Evolutionary conservation across 2,329 filamentous ascomycete genomes (phyloP).

Genomic region (Aspergillus hortae): DNA sequence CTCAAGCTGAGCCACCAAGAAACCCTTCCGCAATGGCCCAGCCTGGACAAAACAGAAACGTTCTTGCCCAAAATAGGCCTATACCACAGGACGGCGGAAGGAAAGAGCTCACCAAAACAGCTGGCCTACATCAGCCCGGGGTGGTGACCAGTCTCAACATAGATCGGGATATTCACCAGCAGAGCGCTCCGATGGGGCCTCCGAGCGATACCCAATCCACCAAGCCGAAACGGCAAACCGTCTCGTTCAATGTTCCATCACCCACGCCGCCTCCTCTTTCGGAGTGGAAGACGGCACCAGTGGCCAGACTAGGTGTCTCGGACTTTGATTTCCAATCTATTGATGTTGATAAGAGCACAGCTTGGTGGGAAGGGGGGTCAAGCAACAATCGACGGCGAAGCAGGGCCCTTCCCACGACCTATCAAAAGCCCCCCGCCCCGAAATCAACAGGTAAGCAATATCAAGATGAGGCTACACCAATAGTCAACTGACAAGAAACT

Average conservation of each 20-base stretch:
- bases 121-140: neutral
- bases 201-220: conserved; percentile 15
- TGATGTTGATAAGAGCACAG: conserved; percentile 50
- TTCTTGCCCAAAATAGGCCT: neutral
- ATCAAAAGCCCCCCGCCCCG: conserved; percentile 27
- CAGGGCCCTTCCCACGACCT: conserved; percentile 39
- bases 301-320: conserved; percentile 57
- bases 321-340: conserved; percentile 58
- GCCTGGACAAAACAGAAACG: neutral
- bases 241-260: conserved; percentile 46
- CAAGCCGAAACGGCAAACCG: conserved; percentile 38
- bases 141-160: neutral
- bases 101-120: neutral
- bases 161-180: neutral
- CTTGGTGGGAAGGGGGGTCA: conserved; percentile 73
- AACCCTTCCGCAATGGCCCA: neutral
- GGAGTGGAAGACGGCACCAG: conserved; percentile 68
- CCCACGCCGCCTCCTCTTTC: conserved; percentile 44
- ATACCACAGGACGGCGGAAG: conserved; percentile 1
- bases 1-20: neutral
- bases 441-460: conserved; percentile 30
- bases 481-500: neutral
- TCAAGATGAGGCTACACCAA: neutral
- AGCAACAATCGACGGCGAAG: conserved; percentile 46
- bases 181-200: conserved; percentile 7